Percentiles rank a stretch among this genome's conserved stretches.
These are phyloP conservation scores for Scedosporium dehoogii DNA, from an alignment of 2,329 filamentous ascomycete genomes.

Conservation along the genomic window DNA sequence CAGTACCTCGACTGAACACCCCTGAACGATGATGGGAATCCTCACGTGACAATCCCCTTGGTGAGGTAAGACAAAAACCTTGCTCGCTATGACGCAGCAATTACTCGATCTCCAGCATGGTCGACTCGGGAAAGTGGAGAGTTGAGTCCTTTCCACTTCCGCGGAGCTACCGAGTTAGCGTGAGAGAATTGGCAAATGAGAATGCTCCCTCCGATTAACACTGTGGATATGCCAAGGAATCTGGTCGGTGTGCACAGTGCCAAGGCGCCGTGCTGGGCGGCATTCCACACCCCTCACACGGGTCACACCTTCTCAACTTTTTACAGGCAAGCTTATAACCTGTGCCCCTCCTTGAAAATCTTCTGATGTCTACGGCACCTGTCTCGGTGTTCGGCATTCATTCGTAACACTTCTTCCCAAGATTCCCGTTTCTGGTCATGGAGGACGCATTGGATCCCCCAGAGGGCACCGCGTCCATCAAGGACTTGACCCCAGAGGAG, in stretches of 20 bases:
- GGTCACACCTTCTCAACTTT: not conserved
- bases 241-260: not conserved
- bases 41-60: too few relatives aligned
- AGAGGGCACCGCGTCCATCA: constrained; percentile 35
- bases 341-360: not conserved
- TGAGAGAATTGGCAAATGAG: not conserved
- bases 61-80: too few relatives aligned
- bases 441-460: constrained; percentile 20
- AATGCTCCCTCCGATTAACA: not conserved
- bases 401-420: constrained; percentile 10
- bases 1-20: too few relatives aligned
- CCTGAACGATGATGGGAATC: too few relatives aligned
- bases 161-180: not conserved
- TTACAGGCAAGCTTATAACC: constrained; percentile 1
- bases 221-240: not conserved
- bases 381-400: constrained; percentile 27
- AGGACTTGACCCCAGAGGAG: constrained; percentile 54
- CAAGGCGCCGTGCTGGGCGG: not conserved
- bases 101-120: not conserved
- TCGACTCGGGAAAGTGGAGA: constrained; percentile 10
- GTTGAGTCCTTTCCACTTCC: not conserved
- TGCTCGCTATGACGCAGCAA: too few relatives aligned
- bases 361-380: not conserved
- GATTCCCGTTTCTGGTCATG: constrained; percentile 5
- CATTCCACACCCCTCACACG: not conserved